Evolutionary conservation across 768 basidiomycete species (phyloP).

Genomic region (Tulasnella sp.): DNA sequence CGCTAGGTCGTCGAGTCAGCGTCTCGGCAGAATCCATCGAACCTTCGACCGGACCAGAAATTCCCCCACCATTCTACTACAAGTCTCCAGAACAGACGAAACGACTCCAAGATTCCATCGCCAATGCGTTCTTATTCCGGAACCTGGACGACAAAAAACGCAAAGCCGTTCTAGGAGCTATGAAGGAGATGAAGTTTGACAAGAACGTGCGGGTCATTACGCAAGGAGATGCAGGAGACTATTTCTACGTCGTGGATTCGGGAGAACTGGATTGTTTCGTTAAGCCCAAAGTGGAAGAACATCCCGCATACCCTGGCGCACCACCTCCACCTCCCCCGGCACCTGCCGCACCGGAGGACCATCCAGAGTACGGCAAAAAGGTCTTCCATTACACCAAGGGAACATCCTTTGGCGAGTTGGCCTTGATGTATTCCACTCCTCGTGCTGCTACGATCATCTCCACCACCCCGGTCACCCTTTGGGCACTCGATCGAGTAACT

Average conservation of each 20-base stretch:
- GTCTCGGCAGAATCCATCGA: conserved; percentile 95
- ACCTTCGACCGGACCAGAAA: conserved; percentile 62
- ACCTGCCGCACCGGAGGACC: conserved; percentile 61
- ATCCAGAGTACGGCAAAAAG: conserved; percentile 69
- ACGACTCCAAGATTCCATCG: conserved; percentile 82
- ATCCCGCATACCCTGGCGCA: conserved; percentile 22
- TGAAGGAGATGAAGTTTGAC: conserved; percentile 76
- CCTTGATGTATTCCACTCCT: conserved; percentile 96
- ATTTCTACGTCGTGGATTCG: conserved; percentile 93
- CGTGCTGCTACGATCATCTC: conserved; percentile 92
- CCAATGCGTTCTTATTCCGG: conserved; percentile 88
- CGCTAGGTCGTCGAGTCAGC: conserved; percentile 87
- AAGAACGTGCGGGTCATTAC: conserved; percentile 87
- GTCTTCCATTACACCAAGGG: conserved; percentile 84
- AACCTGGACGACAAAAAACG: conserved; percentile 97
- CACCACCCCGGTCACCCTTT: conserved; percentile 74
- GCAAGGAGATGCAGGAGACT: conserved; percentile 95
- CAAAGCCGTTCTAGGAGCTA: conserved; percentile 86
- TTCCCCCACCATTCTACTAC: conserved; percentile 66
- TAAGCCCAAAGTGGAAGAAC: conserved; percentile 31
- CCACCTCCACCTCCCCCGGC: conserved; percentile 50
- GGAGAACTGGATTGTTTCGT: conserved; percentile 79
- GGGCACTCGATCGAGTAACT: conserved; percentile 95
- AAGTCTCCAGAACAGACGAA: conserved; percentile 81
- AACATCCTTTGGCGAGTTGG: conserved; percentile 90